These are phyloP conservation scores for Corrigiola litoralis DNA, from an alignment of 179 eudicot species.

Conservation along the genomic window DNA sequence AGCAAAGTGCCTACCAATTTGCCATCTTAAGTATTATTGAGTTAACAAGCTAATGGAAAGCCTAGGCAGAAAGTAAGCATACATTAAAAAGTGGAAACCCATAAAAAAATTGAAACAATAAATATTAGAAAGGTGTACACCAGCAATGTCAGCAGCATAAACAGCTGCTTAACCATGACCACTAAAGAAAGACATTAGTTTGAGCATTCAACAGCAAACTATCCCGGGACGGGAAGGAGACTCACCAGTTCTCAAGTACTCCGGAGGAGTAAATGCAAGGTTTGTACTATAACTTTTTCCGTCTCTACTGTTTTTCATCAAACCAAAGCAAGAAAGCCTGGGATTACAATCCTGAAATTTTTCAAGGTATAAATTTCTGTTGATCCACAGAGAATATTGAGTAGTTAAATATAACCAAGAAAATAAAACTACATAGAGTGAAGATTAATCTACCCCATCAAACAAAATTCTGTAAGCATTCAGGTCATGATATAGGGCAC, in stretches of 20 bases:
- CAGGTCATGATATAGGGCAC: slow-evolving; percentile 50
- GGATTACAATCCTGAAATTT: slow-evolving; percentile 54
- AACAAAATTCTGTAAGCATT: slow-evolving; percentile 53
- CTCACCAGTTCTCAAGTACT: slow-evolving; percentile 52
- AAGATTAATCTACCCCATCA: slow-evolving; percentile 40
- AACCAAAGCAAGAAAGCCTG: slow-evolving; percentile 61
- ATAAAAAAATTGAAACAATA: too few relatives aligned
- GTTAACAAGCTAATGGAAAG: too few relatives aligned
- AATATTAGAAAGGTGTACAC: too few relatives aligned
- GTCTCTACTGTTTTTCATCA: slow-evolving; percentile 61
- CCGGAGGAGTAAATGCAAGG: slow-evolving; percentile 58
- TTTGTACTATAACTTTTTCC: slow-evolving; percentile 62
- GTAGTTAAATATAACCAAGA: neutral
- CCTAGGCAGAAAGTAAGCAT: too few relatives aligned
- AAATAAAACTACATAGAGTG: too few relatives aligned
- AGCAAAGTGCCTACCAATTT: too few relatives aligned
- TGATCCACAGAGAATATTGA: neutral
- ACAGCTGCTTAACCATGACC: too few relatives aligned
- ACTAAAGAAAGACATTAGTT: too few relatives aligned
- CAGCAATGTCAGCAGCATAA: too few relatives aligned
- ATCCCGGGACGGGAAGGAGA: neutral
- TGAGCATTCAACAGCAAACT: neutral
- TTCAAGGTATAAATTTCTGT: neutral
- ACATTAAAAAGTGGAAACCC: too few relatives aligned
- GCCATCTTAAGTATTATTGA: too few relatives aligned